Base-by-base conservation (phyloP, 371 early-diverging fungal species). In the Circinella umbellata region DNA sequence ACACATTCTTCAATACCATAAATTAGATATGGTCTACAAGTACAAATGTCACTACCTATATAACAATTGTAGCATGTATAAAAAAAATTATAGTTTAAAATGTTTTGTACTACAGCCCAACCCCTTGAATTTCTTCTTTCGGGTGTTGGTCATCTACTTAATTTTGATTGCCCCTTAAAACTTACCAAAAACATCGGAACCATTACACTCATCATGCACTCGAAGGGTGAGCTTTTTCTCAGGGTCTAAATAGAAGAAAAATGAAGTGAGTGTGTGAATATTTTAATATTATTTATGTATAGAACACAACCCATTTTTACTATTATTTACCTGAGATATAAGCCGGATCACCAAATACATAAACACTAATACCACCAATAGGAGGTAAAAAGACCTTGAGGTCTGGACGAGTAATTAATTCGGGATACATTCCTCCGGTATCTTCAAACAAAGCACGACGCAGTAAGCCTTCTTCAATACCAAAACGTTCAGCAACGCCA, bases 371-470 rank as follows among this genome's bases (percentile, higher is more conserved):
- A 18, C 96, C 96, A 49, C 98, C 98, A 70, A 98, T 98, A 34
- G 98, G 98, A 13, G 98, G 98, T 67, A 98, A 73, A 76, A 94
- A 98, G 17, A 98, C 93, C 74, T 97, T 95, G 49, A 98, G 86
- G 70, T 98, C 98, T 3, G 96, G 95, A 38, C 98, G 86, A 27
- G 96, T 96, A 68, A 98, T 93, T 68, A 98, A 88, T 72, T 98
- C 98, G 0, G 98, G 97, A 73, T 96, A 98, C 97, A 96, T 96
- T 68, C 98, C 98, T 46, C 98, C 78, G 35, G 80, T 80, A 67
- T 90, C 92, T 72, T 92, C 93, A 70, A 97, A 97, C 18, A 98
- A 78, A 0, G 93, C 93, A 3, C 97, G 89, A 38, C 98, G 89
- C 69, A 98, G 80, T 5, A 89, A 77, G 4, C 91, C 86, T 77